Percentiles rank a stretch among this genome's conserved stretches.
Evolutionary conservation across 1,284 basidiomycete species (phyloP).

Genomic region (Rhodotorula sp.): DNA sequence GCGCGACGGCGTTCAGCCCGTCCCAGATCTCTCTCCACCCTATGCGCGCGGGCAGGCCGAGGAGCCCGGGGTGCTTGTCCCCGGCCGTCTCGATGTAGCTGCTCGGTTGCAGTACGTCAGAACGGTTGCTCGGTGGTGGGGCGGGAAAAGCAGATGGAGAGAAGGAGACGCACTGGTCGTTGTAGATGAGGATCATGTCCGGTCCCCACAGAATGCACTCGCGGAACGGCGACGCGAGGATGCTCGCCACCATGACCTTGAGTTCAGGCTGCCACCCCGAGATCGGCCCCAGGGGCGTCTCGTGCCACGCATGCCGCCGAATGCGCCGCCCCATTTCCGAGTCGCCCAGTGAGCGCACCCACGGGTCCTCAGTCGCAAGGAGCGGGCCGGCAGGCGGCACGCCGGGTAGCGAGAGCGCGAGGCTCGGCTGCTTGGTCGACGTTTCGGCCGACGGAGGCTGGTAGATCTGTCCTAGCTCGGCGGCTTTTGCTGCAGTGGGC

Average conservation of each 20-base stretch:
- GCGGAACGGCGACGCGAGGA: constrained; percentile 31
- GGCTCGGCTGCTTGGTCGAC: background rate
- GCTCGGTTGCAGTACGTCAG: background rate
- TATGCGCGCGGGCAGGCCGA: constrained; percentile 34
- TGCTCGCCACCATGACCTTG: constrained; percentile 23
- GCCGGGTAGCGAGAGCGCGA: background rate
- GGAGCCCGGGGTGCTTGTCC: constrained; percentile 38
- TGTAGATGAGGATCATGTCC: constrained; percentile 28
- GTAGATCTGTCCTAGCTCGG: background rate
- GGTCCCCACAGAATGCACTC: constrained; percentile 34
- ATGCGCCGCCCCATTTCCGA: constrained; percentile 27
- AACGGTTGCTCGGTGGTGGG: no score
- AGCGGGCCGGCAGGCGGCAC: no score
- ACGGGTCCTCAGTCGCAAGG: background rate
- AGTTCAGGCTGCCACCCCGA: constrained; percentile 27
- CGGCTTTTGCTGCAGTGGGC: background rate
- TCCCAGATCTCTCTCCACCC: constrained; percentile 44
- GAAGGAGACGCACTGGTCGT: constrained; percentile 7
- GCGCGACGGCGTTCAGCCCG: constrained; percentile 27
- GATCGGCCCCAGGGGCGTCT: constrained; percentile 29
- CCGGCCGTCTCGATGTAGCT: constrained; percentile 34
- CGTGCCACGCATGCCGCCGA: constrained; percentile 13
- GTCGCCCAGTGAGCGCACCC: constrained; percentile 10
- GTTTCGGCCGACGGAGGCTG: background rate
- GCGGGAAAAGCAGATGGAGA: background rate